Base-by-base conservation (phyloP, 2,329 filamentous ascomycete species). In the Sclerotinia glacialis region DNA sequence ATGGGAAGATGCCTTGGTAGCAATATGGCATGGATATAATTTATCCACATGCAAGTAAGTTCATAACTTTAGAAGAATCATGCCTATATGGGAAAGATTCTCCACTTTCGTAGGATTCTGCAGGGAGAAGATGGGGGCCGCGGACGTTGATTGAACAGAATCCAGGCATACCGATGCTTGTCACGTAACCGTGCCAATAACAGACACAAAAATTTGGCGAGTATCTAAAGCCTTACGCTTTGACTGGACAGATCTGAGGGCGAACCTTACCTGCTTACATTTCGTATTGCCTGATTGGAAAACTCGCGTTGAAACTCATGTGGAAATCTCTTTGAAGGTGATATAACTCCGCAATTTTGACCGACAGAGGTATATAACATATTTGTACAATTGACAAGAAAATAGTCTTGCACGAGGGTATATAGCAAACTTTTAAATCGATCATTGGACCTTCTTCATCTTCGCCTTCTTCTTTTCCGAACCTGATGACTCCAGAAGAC, bases 361-460 rank as follows among this genome's bases (percentile, higher is more conserved):
- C 26, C 50, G 56, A 50, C 42, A 23, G 18, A 60, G n/a, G 37
- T 53, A 52, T 37, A 61, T 53, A 52, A 64, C 23, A 37, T 49
- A 34, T 56, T 40, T 44, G 16, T 18, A 62, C 34, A 52, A 47
- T 55, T 66, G 56, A 55, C 34, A 54, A 66, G 16, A 54, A 49
- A 14, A 50, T 28, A n/a, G 44, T 64, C 34, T 42, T 53, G 37
- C n/a, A 42, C 56, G 50, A 61, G 70, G 71, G 72, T 73, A 75
- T 74, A 72, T 73, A 21, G 67, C 69, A 67, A 69, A 46, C 64
- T 61, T 73, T 72, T 69, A 67, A 60, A 72, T 34, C 68, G 12
- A 50, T 72, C 70, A 74, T 64, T 71, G 70, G 60, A 71, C 67
- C 67, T 74, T 65, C 34, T 61, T 68, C 31, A 26, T 26, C 44